Evolutionary conservation across 208 protist genomes (phyloP).

Genomic region (Crithidia acanthocephali): DNA sequence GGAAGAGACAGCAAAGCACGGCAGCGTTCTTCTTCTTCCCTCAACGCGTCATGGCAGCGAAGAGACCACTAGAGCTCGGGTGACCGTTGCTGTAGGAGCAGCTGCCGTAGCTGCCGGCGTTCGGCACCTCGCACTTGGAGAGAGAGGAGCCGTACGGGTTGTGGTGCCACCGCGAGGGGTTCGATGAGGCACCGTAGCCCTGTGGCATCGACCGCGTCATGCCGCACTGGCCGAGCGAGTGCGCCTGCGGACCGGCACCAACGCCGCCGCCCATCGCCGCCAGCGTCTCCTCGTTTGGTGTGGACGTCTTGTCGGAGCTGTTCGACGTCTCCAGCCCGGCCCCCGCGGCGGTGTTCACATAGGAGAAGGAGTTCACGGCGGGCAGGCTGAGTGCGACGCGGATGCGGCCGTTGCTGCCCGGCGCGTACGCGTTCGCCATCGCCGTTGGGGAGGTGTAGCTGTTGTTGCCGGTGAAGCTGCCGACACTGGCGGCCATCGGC

Average conservation of each 20-base stretch:
- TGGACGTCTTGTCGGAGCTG: slow-evolving; percentile 33
- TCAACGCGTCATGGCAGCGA: slow-evolving; percentile 15
- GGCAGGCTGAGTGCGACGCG: slow-evolving; percentile 32
- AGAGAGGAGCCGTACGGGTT: slow-evolving; percentile 31
- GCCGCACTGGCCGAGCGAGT: slow-evolving; percentile 10
- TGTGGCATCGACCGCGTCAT: slow-evolving; percentile 19
- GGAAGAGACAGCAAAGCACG: no score
- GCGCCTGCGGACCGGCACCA: background rate
- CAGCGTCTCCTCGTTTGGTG: slow-evolving; percentile 18
- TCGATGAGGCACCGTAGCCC: slow-evolving; percentile 20
- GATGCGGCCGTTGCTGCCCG: slow-evolving; percentile 15
- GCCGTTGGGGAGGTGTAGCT: slow-evolving; percentile 3
- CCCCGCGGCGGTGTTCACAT: background rate
- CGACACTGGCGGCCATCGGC: slow-evolving; percentile 14
- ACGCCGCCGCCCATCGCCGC: background rate
- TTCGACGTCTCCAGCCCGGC: slow-evolving; percentile 18
- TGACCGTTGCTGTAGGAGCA: background rate
- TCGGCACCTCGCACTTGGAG: slow-evolving; percentile 15
- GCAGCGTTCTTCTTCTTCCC: background rate
- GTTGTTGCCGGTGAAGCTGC: slow-evolving; percentile 22
- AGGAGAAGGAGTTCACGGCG: background rate
- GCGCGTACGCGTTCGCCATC: background rate
- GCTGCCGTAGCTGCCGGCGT: slow-evolving; percentile 9
- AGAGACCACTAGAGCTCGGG: background rate
- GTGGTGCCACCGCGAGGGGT: slow-evolving; percentile 32